Conservation (phyloP, 805 yeast species). For the Wickerhamomyces subpelliculosus region DNA sequence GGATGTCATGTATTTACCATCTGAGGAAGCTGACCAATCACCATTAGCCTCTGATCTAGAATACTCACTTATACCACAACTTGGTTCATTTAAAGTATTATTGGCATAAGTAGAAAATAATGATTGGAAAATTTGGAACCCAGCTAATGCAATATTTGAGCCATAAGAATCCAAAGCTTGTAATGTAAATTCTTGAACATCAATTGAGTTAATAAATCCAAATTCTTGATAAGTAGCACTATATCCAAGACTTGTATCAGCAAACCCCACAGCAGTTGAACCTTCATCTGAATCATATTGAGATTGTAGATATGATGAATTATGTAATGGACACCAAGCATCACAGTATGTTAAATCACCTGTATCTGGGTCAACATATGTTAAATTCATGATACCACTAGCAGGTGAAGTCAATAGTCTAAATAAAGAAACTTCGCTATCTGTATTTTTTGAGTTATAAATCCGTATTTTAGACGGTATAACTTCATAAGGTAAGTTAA, state of each 20-base stretch:
- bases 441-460: slow-evolving; percentile 47
- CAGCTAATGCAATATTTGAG: slow-evolving; percentile 56
- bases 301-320: slow-evolving; percentile 27
- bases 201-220: slow-evolving; percentile 64
- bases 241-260: slow-evolving; percentile 30
- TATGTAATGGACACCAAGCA: slow-evolving; percentile 78
- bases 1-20: slow-evolving; percentile 29
- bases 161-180: slow-evolving; percentile 68
- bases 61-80: slow-evolving; percentile 35
- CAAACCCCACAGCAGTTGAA: slow-evolving; percentile 14
- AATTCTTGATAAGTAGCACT: slow-evolving; percentile 65
- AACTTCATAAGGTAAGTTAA: slow-evolving; percentile 46
- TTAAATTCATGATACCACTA: slow-evolving; percentile 84
- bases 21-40: slow-evolving; percentile 23
- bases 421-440: slow-evolving; percentile 48
- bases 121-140: slow-evolving; percentile 61
- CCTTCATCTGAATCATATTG: slow-evolving; percentile 5
- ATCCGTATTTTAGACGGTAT: slow-evolving; percentile 69
- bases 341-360: slow-evolving; percentile 62
- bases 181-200: slow-evolving; percentile 54
- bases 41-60: slow-evolving; percentile 24
- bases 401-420: slow-evolving; percentile 73
- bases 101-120: slow-evolving; percentile 63
- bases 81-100: slow-evolving; percentile 59
- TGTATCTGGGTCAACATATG: slow-evolving; percentile 71